These are phyloP conservation scores for Acanthamoeba royreba DNA, from an alignment of 208 protist species.

Conservation along the genomic window DNA sequence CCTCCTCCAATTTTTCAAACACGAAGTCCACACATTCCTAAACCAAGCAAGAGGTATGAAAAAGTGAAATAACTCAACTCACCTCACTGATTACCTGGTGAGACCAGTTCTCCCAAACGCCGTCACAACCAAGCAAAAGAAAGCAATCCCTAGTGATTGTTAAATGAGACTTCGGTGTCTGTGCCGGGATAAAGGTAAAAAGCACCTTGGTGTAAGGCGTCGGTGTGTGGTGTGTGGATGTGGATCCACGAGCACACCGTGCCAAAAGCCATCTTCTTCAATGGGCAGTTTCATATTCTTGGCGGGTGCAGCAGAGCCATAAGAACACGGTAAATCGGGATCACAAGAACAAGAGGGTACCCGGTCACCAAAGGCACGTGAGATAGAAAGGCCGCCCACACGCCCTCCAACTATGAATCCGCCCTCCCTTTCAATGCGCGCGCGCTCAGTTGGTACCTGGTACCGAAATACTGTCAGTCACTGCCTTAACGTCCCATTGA, in stretches of 20 bases:
- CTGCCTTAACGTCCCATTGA: neutral
- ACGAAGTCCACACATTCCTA: neutral
- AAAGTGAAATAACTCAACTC: neutral
- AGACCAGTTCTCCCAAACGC: conserved; percentile 25
- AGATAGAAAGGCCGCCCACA: neutral
- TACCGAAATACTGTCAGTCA: neutral
- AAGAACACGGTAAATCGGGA: neutral
- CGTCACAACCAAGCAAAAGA: neutral
- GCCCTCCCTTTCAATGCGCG: conserved; percentile 27
- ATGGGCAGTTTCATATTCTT: conserved; percentile 44
- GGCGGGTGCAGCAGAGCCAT: neutral
- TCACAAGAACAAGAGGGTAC: neutral
- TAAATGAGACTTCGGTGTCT: neutral
- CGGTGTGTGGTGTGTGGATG: neutral
- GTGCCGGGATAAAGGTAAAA: neutral
- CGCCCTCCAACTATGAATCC: neutral
- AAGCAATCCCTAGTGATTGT: neutral
- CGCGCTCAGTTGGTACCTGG: neutral
- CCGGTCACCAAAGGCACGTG: neutral
- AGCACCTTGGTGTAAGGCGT: neutral
- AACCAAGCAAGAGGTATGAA: neutral
- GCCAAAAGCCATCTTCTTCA: conserved; percentile 26
- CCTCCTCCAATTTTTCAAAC: conserved; percentile 37
- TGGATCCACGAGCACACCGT: conserved; percentile 8
- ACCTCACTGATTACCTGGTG: neutral